phyloP scores from a whole-genome alignment of 2,329 filamentous ascomycete species.

The Biscogniauxia mediterranea region DNA sequence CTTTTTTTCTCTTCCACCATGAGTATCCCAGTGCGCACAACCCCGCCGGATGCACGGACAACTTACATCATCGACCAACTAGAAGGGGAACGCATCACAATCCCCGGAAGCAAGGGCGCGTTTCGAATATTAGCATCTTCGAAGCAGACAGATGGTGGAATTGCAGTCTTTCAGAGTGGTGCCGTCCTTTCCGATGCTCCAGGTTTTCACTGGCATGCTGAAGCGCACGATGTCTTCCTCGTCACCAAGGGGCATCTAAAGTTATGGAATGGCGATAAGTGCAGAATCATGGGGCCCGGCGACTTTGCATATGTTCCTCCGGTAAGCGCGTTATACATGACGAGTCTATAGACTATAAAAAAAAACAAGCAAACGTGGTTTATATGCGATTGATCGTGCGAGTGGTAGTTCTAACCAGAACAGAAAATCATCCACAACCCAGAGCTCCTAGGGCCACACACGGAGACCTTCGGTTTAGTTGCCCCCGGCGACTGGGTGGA shows the following conservation, averaged over 20 bases:
- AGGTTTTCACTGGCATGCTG: slow-evolving; percentile 56
- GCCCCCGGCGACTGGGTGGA: slow-evolving; percentile 59
- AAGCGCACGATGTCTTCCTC: slow-evolving; percentile 58
- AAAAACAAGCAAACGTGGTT: neutral
- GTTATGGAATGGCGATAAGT: slow-evolving; percentile 57
- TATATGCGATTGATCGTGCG: neutral
- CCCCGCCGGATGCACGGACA: slow-evolving; percentile 38
- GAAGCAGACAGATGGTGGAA: slow-evolving; percentile 49
- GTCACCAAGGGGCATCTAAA: slow-evolving; percentile 54
- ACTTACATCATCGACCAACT: slow-evolving; percentile 48
- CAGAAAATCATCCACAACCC: slow-evolving; percentile 50
- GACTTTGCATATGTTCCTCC: slow-evolving; percentile 59
- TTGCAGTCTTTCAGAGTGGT: slow-evolving; percentile 50
- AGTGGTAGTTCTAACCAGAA: neutral
- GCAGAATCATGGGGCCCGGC: slow-evolving; percentile 50
- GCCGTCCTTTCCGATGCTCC: slow-evolving; percentile 37
- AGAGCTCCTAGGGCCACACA: slow-evolving; percentile 51
- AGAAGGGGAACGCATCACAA: slow-evolving; percentile 50
- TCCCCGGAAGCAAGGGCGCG: slow-evolving; percentile 50
- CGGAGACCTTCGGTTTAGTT: slow-evolving; percentile 53
- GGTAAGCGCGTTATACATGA: slow-evolving; percentile 32
- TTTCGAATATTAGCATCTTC: slow-evolving; percentile 51
- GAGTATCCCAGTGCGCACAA: slow-evolving; percentile 32
- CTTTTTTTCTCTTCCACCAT: slow-evolving; percentile 17
- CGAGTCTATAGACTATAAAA: neutral